Conservation (phyloP, 257 asterid species). For the Gentiana straminea region DNA sequence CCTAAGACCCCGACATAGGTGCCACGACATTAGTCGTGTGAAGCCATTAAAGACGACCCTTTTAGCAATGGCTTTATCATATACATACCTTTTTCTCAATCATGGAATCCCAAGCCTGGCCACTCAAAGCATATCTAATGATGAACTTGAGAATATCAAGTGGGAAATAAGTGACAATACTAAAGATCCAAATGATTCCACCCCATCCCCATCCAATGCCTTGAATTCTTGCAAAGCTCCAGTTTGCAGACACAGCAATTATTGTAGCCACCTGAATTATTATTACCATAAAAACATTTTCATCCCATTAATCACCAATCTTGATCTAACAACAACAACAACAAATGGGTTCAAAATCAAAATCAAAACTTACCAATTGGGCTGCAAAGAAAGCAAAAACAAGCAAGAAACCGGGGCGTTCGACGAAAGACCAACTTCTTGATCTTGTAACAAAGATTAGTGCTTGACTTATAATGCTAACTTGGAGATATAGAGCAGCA, state of each 20-base stretch:
- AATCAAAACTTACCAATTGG: conserved; percentile 39
- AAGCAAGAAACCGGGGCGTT: conserved; percentile 72
- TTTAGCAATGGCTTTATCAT: no score
- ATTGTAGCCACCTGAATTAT: conserved; percentile 43
- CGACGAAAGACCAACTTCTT: conserved; percentile 75
- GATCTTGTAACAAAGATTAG: conserved; percentile 86
- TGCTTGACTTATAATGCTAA: conserved; percentile 88
- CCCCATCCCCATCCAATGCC: conserved; percentile 96
- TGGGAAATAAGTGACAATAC: conserved; percentile 62
- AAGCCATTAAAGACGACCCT: no score
- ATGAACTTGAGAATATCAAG: conserved; percentile 74
- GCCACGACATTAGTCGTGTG: no score
- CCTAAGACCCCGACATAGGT: no score
- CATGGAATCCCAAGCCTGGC: conserved; percentile 75
- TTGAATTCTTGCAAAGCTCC: conserved; percentile 69
- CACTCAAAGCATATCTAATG: conserved; percentile 46
- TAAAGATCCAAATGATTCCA: conserved; percentile 67
- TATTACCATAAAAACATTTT: not conserved
- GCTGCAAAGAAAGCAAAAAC: conserved; percentile 56
- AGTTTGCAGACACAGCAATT: conserved; percentile 59
- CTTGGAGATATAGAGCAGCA: conserved; percentile 91
- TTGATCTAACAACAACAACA: no score
- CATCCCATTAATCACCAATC: not conserved
- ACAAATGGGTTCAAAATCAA: not conserved
- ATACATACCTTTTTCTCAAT: conserved; percentile 56